phyloP scores from a whole-genome alignment of 2,329 filamentous ascomycete species.

The Ceratocystis cacaofunesta region DNA sequence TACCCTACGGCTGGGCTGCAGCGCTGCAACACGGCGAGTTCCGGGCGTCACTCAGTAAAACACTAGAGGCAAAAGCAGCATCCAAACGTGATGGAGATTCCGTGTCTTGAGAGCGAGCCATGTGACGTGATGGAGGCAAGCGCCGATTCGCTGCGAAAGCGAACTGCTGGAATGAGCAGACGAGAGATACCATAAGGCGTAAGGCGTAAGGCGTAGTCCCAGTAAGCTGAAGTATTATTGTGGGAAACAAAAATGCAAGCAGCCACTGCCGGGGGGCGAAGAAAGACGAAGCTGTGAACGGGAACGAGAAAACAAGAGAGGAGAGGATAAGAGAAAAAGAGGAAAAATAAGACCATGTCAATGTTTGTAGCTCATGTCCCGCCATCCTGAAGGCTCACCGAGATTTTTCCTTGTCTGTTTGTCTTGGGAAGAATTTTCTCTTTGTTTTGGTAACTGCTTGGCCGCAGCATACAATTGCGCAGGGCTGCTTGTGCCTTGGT shows the following conservation, averaged over 20 bases:
- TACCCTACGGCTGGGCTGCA: background rate
- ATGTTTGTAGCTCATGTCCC: background rate
- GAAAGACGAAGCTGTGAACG: background rate
- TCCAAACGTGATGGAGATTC: too few relatives aligned
- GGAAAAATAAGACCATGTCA: background rate
- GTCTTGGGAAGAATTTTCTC: background rate
- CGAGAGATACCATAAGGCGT: background rate
- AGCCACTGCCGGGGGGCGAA: background rate
- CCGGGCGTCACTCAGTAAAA: background rate
- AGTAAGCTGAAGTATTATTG: background rate
- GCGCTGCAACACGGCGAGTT: background rate
- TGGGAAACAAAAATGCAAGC: constrained; percentile 1
- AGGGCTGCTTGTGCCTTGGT: background rate
- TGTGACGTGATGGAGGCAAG: too few relatives aligned
- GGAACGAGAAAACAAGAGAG: background rate
- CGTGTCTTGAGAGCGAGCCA: too few relatives aligned
- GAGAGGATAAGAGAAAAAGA: background rate
- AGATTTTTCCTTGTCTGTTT: background rate
- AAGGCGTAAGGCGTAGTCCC: background rate
- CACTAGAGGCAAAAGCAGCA: background rate
- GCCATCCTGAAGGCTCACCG: background rate
- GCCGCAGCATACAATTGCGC: background rate
- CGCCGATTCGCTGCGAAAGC: too few relatives aligned
- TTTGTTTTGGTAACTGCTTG: background rate
- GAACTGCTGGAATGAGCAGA: too few relatives aligned